Conservation (phyloP, 2,329 filamentous ascomycete species). For the Neonectria neomacrospora region DNA sequence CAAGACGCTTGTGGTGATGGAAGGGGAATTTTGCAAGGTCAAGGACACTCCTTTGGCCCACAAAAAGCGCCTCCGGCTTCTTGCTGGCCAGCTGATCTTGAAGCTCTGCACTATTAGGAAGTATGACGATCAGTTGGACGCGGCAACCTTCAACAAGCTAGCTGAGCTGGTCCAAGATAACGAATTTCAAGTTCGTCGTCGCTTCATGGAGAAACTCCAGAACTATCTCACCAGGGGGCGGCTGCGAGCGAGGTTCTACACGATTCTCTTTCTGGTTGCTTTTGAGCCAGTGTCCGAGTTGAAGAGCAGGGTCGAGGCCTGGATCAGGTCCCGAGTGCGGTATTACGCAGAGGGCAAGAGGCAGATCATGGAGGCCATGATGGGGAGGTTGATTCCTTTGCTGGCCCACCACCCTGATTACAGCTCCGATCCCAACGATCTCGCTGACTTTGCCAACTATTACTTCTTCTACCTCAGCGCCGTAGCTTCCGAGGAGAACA, state of each 20-base stretch:
- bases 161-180: conserved; percentile 85
- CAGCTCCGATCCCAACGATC: conserved; percentile 69
- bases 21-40: conserved; percentile 83
- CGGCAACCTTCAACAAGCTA: conserved; percentile 81
- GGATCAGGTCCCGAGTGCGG: conserved; percentile 84
- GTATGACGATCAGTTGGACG: conserved; percentile 79
- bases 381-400: conserved; percentile 85
- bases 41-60: conserved; percentile 81
- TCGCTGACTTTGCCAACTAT: conserved; percentile 87
- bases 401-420: conserved; percentile 96
- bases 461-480: conserved; percentile 88
- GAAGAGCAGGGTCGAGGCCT: conserved; percentile 81
- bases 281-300: conserved; percentile 85
- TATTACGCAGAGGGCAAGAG: conserved; percentile 68
- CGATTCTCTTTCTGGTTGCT: conserved; percentile 88
- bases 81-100: conserved; percentile 81
- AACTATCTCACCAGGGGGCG: conserved; percentile 84
- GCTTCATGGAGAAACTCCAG: conserved; percentile 86
- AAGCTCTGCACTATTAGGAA: conserved; percentile 84
- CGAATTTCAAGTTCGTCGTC: conserved; percentile 76
- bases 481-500: conserved; percentile 86
- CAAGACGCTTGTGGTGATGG: conserved; percentile 76
- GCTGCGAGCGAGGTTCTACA: conserved; percentile 83
- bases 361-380: conserved; percentile 80
- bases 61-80: conserved; percentile 81